phyloP scores from a whole-genome alignment of 2,329 filamentous ascomycete genomes.

The Stemphylium beticola region DNA sequence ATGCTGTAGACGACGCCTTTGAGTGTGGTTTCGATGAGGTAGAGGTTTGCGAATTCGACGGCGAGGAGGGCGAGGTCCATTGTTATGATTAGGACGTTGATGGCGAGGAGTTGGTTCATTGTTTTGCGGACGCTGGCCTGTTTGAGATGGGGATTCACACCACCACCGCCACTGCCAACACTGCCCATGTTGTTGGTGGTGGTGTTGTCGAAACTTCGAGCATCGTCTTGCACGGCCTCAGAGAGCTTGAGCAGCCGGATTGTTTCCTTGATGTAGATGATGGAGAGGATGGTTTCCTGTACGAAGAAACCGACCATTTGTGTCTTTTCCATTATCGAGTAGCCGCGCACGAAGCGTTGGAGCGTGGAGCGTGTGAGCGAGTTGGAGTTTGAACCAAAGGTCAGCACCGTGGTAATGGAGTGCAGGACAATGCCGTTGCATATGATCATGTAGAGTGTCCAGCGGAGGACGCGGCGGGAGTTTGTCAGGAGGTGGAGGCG shows the following conservation, averaged over 20 bases:
- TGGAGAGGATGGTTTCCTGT: slow-evolving; percentile 49
- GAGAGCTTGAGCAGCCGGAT: slow-evolving; percentile 52
- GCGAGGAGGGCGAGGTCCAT: slow-evolving; percentile 40
- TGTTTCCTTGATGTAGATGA: slow-evolving; percentile 62
- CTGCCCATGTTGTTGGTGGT: slow-evolving; percentile 17
- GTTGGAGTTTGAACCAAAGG: slow-evolving; percentile 58
- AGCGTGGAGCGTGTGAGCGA: slow-evolving; percentile 23
- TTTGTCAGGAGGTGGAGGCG: slow-evolving; percentile 65
- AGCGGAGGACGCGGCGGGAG: slow-evolving; percentile 56
- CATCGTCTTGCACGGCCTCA: slow-evolving; percentile 32
- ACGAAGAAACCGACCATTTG: slow-evolving; percentile 54
- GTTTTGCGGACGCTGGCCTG: slow-evolving; percentile 32
- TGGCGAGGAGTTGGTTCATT: slow-evolving; percentile 45
- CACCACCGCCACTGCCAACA: slow-evolving; percentile 26
- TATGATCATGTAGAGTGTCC: slow-evolving; percentile 65
- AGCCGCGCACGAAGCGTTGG: slow-evolving; percentile 42
- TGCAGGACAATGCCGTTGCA: slow-evolving; percentile 61
- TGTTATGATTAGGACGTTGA: slow-evolving; percentile 44
- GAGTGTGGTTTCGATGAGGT: slow-evolving; percentile 45
- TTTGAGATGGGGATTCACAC: slow-evolving; percentile 24
- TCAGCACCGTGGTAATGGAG: slow-evolving; percentile 61
- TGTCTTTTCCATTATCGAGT: slow-evolving; percentile 54
- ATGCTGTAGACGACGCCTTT: slow-evolving; percentile 54
- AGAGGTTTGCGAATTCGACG: slow-evolving; percentile 42
- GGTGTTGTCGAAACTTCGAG: slow-evolving; percentile 37